Evolutionary conservation across 176 grass and related monocot genomes (phyloP), one percentile per base, ranked within the genome.

Genomic region (Phoenix dactylifera): DNA sequence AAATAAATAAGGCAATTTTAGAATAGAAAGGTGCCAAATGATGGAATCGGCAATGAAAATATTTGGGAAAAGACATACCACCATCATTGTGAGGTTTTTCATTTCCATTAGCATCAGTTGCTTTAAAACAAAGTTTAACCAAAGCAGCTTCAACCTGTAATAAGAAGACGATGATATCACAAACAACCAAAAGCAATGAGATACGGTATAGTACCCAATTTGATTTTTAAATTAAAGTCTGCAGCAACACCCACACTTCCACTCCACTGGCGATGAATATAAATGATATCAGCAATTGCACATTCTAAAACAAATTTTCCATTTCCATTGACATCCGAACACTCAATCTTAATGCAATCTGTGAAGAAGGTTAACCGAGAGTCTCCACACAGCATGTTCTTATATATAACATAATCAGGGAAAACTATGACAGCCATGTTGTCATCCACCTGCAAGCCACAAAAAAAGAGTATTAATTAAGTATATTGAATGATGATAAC

Each of bases 301-400:
- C 76, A 93, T 65, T 79, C 59, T 55, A 67, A 61, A 71, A 60
- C 0, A 54, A 81, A 59, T 60, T 64, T 77, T 44, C 79, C 72
- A 80, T 72, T 67, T 48, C 50, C 59, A 63, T 51, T 60, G 1
- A 64, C 66, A 81, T 89, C 79, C 49, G 39, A 68, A 78, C 57
- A 70, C 66, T 92, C 85, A 54, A 99, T 74, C 58, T 86, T 93
- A 71, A 99, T 77, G 26, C 79, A 77, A 15, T 89, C 76, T 18
- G 76, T 32, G 18, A 73, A 76, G 71, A 99, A 99, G 23, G 71
- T 76, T 58, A 92, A 1, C 51, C 58, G 76, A 83, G 85, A 79
- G 25, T 84, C 71, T 70, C 63, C 15, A 79, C 81, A 79, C 9
- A 60, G 51, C 18, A 49, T 18, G 44, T 51, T 51, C 30, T 72